Base-by-base conservation (phyloP, 805 yeast species). In the Yarrowia yakushimensis region DNA sequence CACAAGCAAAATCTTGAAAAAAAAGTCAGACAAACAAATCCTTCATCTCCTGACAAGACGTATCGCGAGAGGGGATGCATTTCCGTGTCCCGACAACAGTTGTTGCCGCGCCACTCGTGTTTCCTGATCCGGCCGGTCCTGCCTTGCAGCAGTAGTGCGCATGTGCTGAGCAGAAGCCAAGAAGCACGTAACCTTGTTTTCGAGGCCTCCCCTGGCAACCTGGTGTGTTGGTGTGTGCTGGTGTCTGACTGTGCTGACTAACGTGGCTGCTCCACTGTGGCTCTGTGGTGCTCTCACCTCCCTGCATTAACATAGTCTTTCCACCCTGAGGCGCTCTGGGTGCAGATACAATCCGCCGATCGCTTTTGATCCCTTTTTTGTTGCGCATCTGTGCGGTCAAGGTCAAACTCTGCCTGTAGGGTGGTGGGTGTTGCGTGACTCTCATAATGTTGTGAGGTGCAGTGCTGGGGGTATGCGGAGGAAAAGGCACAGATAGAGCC, bases 301-400 rank as follows among this genome's bases (percentile, higher is more conserved):
- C 45, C 45, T 41, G 45, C 28, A 23, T 41, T 23, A 41, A 43
- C 33, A 17, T 27, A 3, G 15, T 17, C 11, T 41, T 11, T 25
- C 7, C 27, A 22, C n/a, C 33, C 23, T n/a, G 17, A 11, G 50
- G 15, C n/a, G 48, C 17, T 1, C 18, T 9, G 10, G 18, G 36
- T 45, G 52, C 48, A 42, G 48, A 25, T 27, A 43, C 48, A 43
- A 43, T 43, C 48, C 33, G 48, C 52, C n/a, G 52, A 45, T 45
- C 52, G 13, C 10, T 30, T 17, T 43, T n/a, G n/a, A n/a, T n/a
- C n/a, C 3, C 9, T n/a, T 31, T 25, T 34, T 20, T 34, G 50
- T 43, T 43, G 50, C 50, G 50, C 50, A 43, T 43, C 30, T 41
- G 45, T 23, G 45, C 33, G 33, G 50, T 17, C 23, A 17, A 13